phyloP scores from a whole-genome alignment of 1,284 basidiomycete genomes.

The Phlebopus sp. region DNA sequence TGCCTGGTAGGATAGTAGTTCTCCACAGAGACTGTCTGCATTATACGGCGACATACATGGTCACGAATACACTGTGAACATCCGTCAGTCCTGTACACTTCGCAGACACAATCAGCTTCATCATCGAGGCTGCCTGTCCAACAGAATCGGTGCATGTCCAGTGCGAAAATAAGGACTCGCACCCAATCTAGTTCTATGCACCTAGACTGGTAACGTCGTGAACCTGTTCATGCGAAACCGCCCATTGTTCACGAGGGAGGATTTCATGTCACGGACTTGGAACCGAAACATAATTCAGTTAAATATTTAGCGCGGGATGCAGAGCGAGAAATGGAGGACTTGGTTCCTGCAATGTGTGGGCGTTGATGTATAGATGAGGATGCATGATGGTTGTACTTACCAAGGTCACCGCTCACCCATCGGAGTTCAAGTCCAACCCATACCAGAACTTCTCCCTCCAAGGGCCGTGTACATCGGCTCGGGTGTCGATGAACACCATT shows the following conservation, averaged over 20 bases:
- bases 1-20: slow-evolving; percentile 66
- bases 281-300: too few relatives aligned
- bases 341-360: slow-evolving; percentile 58
- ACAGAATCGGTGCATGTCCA: too few relatives aligned
- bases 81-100: slow-evolving; percentile 90
- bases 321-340: slow-evolving; percentile 55
- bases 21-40: neutral
- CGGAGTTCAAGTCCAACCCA: too few relatives aligned
- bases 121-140: slow-evolving; percentile 88
- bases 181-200: too few relatives aligned
- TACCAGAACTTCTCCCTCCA: too few relatives aligned
- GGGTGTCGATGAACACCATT: too few relatives aligned
- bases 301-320: slow-evolving; percentile 82
- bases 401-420: too few relatives aligned
- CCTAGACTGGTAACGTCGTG: slow-evolving; percentile 96
- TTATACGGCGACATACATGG: too few relatives aligned
- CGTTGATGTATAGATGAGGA: too few relatives aligned
- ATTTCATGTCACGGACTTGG: slow-evolving; percentile 90
- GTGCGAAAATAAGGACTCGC: too few relatives aligned
- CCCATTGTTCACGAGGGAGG: slow-evolving; percentile 84
- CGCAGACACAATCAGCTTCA: slow-evolving; percentile 90
- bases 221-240: slow-evolving; percentile 62
- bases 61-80: slow-evolving; percentile 73
- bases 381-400: too few relatives aligned
- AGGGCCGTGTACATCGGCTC: too few relatives aligned